Conservation (phyloP, 1,139 yeast genomes). For the Saccharomyces hybrid region DNA sequence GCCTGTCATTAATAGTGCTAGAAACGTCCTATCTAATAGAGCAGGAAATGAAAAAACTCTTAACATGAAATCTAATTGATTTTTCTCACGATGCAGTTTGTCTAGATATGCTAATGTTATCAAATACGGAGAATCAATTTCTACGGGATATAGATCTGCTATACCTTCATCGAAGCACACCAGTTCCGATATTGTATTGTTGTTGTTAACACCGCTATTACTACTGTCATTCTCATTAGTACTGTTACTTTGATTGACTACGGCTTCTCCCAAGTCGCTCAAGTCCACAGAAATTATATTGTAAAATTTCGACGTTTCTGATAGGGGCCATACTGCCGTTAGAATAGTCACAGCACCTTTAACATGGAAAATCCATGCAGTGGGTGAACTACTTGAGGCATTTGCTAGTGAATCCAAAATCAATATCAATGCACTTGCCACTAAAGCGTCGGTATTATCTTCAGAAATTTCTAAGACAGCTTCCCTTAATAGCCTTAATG, state of each 20-base stretch:
- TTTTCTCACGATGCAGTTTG: constrained; percentile 71
- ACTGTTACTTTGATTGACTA: constrained; percentile 16
- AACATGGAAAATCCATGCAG: constrained; percentile 95
- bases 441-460: constrained; percentile 85
- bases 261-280: constrained; percentile 71
- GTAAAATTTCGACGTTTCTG: constrained; percentile 69
- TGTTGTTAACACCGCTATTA: constrained; percentile 30
- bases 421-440: constrained; percentile 79
- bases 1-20: constrained; percentile 73
- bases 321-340: constrained; percentile 93
- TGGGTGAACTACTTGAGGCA: constrained; percentile 67
- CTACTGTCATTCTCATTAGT: not conserved
- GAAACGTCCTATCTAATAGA: constrained; percentile 66
- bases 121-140: constrained; percentile 73
- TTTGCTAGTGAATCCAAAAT: constrained; percentile 92
- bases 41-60: constrained; percentile 94
- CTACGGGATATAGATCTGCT: constrained; percentile 78
- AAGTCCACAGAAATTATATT: constrained; percentile 70
- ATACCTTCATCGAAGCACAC: constrained; percentile 83
- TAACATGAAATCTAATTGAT: constrained; percentile 76
- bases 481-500: constrained; percentile 67
- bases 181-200: constrained; percentile 45
- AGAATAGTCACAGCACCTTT: constrained; percentile 94
- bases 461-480: constrained; percentile 78
- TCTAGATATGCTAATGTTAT: constrained; percentile 81